Conservation (phyloP, 2,329 filamentous ascomycete species). For the Stachybotrys elegans region DNA sequence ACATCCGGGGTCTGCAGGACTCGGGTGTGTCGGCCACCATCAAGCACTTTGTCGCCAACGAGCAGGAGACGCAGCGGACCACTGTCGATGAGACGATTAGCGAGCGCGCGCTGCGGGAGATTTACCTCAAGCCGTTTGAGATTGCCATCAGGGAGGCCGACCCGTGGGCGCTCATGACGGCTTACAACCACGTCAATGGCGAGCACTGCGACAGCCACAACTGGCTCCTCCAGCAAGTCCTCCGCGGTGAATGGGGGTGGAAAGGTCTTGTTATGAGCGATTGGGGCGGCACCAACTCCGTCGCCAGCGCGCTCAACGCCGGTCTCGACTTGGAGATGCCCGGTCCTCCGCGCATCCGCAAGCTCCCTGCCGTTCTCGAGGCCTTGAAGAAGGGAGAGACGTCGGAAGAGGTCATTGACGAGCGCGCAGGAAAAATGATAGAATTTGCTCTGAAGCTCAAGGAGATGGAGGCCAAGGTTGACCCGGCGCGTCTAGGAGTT, state of each 20-base stretch:
- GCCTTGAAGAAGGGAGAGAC: conserved; percentile 15
- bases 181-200: conserved; percentile 42
- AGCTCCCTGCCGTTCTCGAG: conserved; percentile 15
- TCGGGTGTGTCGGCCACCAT: conserved; percentile 36
- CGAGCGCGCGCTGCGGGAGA: conserved; percentile 26
- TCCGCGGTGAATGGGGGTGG: conserved; percentile 39
- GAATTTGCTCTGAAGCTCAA: conserved; percentile 21
- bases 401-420: conserved; percentile 16
- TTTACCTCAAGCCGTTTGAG: conserved; percentile 41
- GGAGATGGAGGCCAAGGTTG: conserved; percentile 10
- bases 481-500: neutral
- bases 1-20: conserved; percentile 39
- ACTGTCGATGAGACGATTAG: conserved; percentile 24
- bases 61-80: conserved; percentile 25
- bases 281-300: conserved; percentile 34
- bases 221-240: conserved; percentile 30
- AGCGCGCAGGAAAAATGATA: conserved; percentile 23
- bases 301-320: conserved; percentile 23
- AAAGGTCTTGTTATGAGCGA: conserved; percentile 42
- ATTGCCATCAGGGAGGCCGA: conserved; percentile 35
- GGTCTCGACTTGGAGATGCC: conserved; percentile 31
- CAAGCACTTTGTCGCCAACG: conserved; percentile 43
- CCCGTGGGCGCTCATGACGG: conserved; percentile 40
- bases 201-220: conserved; percentile 35
- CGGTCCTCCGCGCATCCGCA: conserved; percentile 23